Evolutionary conservation across 768 basidiomycete species (phyloP), one percentile per base, ranked within the genome.

Genomic region (Phanerochaete sordida): DNA sequence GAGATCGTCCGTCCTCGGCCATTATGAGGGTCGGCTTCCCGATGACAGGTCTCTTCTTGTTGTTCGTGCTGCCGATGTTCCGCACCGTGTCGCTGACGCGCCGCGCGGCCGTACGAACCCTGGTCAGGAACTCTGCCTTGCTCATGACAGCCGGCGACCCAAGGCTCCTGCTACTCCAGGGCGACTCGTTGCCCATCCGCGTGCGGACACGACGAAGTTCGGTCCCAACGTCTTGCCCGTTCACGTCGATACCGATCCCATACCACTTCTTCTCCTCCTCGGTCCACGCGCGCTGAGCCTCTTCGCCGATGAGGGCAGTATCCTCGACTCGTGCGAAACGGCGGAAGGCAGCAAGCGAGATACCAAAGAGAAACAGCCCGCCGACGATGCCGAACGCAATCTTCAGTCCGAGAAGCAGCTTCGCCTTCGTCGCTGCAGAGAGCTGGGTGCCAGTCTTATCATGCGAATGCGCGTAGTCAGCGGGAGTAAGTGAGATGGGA

Each of bases 221-320:
- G 27, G 54, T 45, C 54, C 49, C 37, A 57, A 26, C 35, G 26
- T 24, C 28, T 26, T 33, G 12, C n/a, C 48, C 33, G 45, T 64
- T 64, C 13, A 60, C 68, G 24, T 71, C 68, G 59, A 70, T 71
- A 16, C 72, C 76, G 52, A 87, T 74, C 21, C 84, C 85, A 66
- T 90, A 89, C 86, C 87, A 90, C 64, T 76, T 81, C 61, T 79
- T 82, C 62, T 91, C 90, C 61, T 81, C 81, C 51, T 84, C 84
- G 19, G 83, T 82, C 82, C 80, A 86, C 2, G 78, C 83, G 28
- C 74, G 76, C 27, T 73, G 73, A 13, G 82, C 87, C 67, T 84
- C 84, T 65, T 86, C 83, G 21, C 84, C 85, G 1, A 75, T 69
- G n/a, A 84, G 61, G 3, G 83, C 88, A 0, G 84, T 77, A 67